Evolutionary conservation across 257 asterid genomes (phyloP).

Genomic region (Salvia hispanica): DNA sequence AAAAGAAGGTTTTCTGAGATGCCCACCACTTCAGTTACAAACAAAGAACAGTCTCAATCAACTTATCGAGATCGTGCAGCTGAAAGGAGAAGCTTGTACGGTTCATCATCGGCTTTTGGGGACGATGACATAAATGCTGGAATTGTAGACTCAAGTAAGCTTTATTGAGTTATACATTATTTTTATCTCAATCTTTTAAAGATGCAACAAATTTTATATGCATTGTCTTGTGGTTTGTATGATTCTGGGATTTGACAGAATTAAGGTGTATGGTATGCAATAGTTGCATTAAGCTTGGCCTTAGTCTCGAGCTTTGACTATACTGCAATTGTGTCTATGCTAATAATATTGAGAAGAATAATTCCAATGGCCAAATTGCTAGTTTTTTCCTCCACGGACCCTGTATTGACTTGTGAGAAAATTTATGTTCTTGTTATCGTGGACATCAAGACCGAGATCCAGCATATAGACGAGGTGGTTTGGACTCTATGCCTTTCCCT

Average conservation of each 20-base stretch:
- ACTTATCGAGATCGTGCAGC: constrained; percentile 96
- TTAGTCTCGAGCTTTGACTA: constrained; percentile 41
- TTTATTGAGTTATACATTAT: constrained; percentile 20
- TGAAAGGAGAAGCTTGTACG: constrained; percentile 91
- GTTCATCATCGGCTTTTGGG: constrained; percentile 72
- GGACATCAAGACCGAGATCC: constrained; percentile 81
- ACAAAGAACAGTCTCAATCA: constrained; percentile 66
- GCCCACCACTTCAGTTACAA: constrained; percentile 60
- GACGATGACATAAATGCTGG: constrained; percentile 67
- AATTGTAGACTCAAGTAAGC: constrained; percentile 88
- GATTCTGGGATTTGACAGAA: constrained; percentile 41
- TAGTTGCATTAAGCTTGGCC: constrained; percentile 39
- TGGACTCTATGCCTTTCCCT: constrained; percentile 96
- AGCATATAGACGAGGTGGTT: constrained; percentile 64
- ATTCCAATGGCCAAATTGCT: constrained; percentile 67
- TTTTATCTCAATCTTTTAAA: neutral
- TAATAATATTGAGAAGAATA: constrained; percentile 39
- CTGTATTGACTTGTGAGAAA: constrained; percentile 72
- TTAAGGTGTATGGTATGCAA: constrained; percentile 35
- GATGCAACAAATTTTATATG: constrained; percentile 9
- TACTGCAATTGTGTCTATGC: constrained; percentile 38
- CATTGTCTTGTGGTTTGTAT: constrained; percentile 33
- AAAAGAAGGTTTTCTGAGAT: constrained; percentile 93
- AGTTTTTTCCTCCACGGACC: constrained; percentile 44
- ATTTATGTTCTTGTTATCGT: constrained; percentile 61